Base-by-base conservation (phyloP, 2,329 filamentous ascomycete genomes). In the Clonostachys rhizophaga region DNA sequence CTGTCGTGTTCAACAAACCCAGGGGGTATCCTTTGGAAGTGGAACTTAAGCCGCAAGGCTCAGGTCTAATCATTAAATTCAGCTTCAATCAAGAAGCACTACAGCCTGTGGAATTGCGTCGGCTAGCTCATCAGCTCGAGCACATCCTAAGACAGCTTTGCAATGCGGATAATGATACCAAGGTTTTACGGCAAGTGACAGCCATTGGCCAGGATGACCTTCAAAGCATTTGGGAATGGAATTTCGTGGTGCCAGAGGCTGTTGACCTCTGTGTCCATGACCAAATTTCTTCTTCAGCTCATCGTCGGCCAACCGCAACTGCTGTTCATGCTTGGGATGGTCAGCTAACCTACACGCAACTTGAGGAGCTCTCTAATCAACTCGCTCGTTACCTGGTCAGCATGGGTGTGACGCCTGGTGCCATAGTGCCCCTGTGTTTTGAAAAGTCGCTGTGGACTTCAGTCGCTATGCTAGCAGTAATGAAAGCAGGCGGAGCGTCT, bases 271-370 rank as follows among this genome's bases (percentile, higher is more conserved):
- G 41, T 16, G 35, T 48, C 5, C 46, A 48, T 17, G 41, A 44
- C 14, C 10, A 35, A 12, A 42, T 45, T 17, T 35, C n/a, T 5
- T 16, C 35, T n/a, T 17, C 36, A 34, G 12, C 14, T 30, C 8
- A 12, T 11, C 40, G 37, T 5, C 42, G 16, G 9, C 68, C 70
- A 1, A 47, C 53, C 12, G 57, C 60, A 12, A 51, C 57, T 5
- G 71, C 71, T 17, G 62, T 74, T 33, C 55, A 66, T 43, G 70
- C 71, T 3, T 73, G 69, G 69, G 70, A 74, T 48, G 70, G 70
- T 50, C 35, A 48, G 2, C n/a, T 43, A 4, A 44, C 41, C 2
- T 60, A 58, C 49, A 36, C 43, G 2, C 47, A 64, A 5, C 48
- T 66, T 6, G 47, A 58, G 1, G 41, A 44, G 1, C 36, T 43